phyloP scores from a whole-genome alignment of 352 stramenopile species.

The Phytophthora foliorum region DNA sequence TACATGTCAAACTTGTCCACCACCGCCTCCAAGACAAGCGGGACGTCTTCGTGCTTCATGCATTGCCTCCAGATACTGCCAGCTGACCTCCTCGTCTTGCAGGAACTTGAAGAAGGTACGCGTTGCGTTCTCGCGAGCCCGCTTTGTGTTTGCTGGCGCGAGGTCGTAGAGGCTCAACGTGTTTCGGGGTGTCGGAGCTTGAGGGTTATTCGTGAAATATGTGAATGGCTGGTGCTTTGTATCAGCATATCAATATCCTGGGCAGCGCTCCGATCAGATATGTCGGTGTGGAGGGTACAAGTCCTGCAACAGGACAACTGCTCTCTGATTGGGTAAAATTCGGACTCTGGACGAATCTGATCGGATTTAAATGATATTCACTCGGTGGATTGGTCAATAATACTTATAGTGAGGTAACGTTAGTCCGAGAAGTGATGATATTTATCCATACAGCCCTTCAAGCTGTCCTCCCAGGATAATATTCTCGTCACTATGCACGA shows the following conservation, averaged over 20 bases:
- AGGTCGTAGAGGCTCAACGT: conserved; percentile 26
- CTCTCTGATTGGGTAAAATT: background rate
- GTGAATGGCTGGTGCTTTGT: background rate
- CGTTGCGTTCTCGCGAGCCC: conserved; percentile 14
- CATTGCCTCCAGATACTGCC: no score
- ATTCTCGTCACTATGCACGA: no score
- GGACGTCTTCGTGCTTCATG: conserved; percentile 6
- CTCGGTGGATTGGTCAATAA: no score
- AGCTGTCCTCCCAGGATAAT: no score
- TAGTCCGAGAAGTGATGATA: no score
- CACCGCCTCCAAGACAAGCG: conserved; percentile 3
- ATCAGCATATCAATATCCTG: background rate
- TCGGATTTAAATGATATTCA: no score
- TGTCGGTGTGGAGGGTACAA: background rate
- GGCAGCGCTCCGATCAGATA: background rate
- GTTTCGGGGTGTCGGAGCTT: conserved; percentile 4
- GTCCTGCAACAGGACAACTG: background rate
- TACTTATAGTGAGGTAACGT: no score
- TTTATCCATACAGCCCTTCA: no score
- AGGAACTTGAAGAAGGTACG: no score
- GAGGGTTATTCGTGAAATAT: conserved; percentile 6
- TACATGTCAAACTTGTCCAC: conserved; percentile 35
- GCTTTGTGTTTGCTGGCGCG: conserved; percentile 26
- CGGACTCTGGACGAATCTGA: no score
- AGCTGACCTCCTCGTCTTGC: no score